These are phyloP conservation scores for Saxophila tyrrhenica DNA, from an alignment of 495 filamentous ascomycete genomes.

Conservation along the genomic window DNA sequence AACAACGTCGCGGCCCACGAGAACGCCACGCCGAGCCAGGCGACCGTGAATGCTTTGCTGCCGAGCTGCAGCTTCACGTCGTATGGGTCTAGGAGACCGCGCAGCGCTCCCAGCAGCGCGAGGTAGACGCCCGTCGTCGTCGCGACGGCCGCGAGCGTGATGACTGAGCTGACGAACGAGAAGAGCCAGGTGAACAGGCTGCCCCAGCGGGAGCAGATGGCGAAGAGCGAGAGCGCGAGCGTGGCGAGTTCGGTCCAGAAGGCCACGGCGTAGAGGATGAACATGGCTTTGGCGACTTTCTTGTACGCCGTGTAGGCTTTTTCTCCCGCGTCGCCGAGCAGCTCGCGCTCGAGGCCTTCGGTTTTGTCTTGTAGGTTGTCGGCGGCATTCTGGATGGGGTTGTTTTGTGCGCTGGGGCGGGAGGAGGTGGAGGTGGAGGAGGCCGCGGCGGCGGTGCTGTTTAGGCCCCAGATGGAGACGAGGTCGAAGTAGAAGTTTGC, in stretches of 20 bases:
- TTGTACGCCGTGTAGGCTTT: conserved; percentile 60
- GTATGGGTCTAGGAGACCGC: conserved; percentile 52
- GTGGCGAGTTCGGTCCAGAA: conserved; percentile 58
- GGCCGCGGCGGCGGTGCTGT: conserved; percentile 37
- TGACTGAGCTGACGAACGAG: conserved; percentile 39
- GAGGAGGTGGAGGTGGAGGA: conserved; percentile 19
- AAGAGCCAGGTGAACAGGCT: conserved; percentile 71
- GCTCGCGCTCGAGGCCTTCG: conserved; percentile 43
- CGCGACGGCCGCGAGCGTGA: conserved; percentile 43
- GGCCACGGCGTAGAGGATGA: conserved; percentile 56
- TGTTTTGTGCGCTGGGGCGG: conserved; percentile 17
- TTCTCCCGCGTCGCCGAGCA: conserved; percentile 33
- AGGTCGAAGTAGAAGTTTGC: conserved; percentile 70
- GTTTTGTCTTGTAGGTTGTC: conserved; percentile 18
- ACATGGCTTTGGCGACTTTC: conserved; percentile 68
- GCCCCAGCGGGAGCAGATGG: conserved; percentile 56
- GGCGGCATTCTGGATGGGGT: conserved; percentile 31
- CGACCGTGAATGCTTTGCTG: conserved; percentile 51
- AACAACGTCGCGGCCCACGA: conserved; percentile 61
- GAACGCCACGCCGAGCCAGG: conserved; percentile 74
- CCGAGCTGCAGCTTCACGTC: conserved; percentile 53
- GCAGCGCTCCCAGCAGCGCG: conserved; percentile 49
- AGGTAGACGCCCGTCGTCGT: conserved; percentile 31
- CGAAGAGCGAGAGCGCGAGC: conserved; percentile 57
- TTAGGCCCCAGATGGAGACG: conserved; percentile 48